phyloP scores from a whole-genome alignment of 148 eudicot species.

The Rhododendron ferrugineum region DNA sequence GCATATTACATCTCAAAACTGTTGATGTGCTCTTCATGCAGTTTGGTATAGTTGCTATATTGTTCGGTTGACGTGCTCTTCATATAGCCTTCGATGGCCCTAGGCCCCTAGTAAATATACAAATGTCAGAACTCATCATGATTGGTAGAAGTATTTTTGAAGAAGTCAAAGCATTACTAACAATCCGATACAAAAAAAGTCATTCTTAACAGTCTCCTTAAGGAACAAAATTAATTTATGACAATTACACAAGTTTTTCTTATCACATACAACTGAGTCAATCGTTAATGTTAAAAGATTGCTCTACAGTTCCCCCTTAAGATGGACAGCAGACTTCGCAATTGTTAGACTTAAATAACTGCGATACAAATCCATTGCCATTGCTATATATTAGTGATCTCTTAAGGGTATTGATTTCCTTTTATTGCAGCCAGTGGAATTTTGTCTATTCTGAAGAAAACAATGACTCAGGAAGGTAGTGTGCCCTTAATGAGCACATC shows the following conservation, averaged over 20 bases:
- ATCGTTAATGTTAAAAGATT: not conserved
- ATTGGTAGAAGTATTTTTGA: not conserved
- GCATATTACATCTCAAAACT: not conserved
- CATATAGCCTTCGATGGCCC: not conserved
- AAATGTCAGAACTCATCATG: not conserved
- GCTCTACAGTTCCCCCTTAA: not conserved
- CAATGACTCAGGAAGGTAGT: constrained; percentile 22
- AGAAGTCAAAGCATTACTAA: too few relatives aligned
- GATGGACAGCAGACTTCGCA: not conserved
- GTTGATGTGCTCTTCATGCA: not conserved
- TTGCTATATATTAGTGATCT: not conserved
- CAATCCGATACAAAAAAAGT: not conserved
- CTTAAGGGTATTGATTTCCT: not conserved
- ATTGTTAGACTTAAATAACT: not conserved
- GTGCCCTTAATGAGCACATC: constrained; percentile 17
- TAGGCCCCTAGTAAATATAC: not conserved
- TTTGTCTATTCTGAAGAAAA: constrained; percentile 57
- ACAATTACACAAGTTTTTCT: not conserved
- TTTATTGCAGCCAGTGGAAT: constrained; percentile 60
- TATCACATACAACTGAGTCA: not conserved
- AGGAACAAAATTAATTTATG: not conserved
- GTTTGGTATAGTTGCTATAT: not conserved
- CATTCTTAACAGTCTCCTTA: not conserved
- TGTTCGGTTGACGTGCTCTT: not conserved
- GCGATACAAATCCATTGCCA: not conserved